Percentiles rank a stretch among this genome's conserved stretches.
Conservation (phyloP, 1,284 basidiomycete genomes). For the Hypsizygus ulmarius region DNA sequence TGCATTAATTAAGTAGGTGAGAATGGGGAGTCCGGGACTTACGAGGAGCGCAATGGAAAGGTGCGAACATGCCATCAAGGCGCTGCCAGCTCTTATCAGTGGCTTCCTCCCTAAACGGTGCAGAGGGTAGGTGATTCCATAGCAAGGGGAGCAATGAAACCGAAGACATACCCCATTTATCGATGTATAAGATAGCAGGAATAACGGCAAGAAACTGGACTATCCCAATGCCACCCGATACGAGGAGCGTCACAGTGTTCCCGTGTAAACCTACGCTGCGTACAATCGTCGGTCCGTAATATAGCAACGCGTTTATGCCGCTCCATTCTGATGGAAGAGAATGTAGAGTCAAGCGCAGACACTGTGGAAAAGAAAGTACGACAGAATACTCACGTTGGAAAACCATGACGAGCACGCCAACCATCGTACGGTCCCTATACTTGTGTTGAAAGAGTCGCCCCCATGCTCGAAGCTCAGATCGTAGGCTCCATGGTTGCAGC, state of each 20-base stretch:
- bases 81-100: conserved; percentile 64
- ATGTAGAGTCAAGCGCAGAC: neutral
- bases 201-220: conserved; percentile 74
- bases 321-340: conserved; percentile 61
- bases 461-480: conserved; percentile 51
- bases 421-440: conserved; percentile 57
- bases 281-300: conserved; percentile 77
- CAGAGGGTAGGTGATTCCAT: neutral
- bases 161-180: conserved; percentile 58
- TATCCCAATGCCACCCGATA: conserved; percentile 78
- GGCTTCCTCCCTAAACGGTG: conserved; percentile 54
- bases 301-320: conserved; percentile 78
- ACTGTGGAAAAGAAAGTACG: conserved; percentile 3
- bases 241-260: conserved; percentile 55
- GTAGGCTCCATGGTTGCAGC: conserved; percentile 17
- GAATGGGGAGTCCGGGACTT: conserved; percentile 13
- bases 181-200: conserved; percentile 71
- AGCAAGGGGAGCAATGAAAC: neutral
- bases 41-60: conserved; percentile 68
- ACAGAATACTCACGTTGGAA: conserved; percentile 62
- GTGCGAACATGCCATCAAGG: conserved; percentile 72
- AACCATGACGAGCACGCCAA: conserved; percentile 73
- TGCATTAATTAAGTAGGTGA: conserved; percentile 1
- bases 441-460: conserved; percentile 48
- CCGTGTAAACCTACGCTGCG: conserved; percentile 56